Evolutionary conservation across 768 basidiomycete species (phyloP), one percentile per base, ranked within the genome.

Genomic region (Lyophyllum decastes): DNA sequence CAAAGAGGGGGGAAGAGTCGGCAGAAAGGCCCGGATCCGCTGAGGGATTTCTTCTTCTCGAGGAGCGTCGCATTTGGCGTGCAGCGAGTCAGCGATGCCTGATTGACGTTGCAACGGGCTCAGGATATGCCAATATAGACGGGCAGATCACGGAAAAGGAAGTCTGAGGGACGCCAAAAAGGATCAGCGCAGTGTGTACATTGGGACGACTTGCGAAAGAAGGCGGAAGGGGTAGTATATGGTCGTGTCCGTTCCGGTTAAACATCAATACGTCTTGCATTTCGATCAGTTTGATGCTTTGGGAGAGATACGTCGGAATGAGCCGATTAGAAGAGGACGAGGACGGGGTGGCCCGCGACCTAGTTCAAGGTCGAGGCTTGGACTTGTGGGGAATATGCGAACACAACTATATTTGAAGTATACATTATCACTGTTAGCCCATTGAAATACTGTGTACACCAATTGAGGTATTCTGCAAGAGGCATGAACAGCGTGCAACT

Each of bases 171-270:
- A 69, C 69, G 60, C 61, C 55, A 48, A 54, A 65, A 10, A 63
- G 64, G 71, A 75, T 75, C 70, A 68, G 70, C 72, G 72, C 72
- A 64, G 72, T 62, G 69, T 67, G 65, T 56, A 67, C 66, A 65
- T 67, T 56, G 35, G 43, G 34, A 49, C 46, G 53, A 48, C 50
- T 60, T 49, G 30, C 53, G 47, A 35, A 58, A 54, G 41, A 38
- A 41, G 40, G 40, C 6, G 5, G 22, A 41, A 25, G 40, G 57
- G 52, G 34, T 17, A 55, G 59, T 60, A 60, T 62, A 55, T 55
- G 56, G 52, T 17, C 44, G 14, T 52, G 62, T 60, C 59, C 53
- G 17, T 60, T 63, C 57, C 48, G 43, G 34, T 58, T 58, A 60
- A 60, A 59, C 61, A 56, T 59, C 52, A 62, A 25, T 59, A 59